Evolutionary conservation across 2,329 filamentous ascomycete genomes (phyloP), one percentile per base, ranked within the genome.

Genomic region (Pestalotiopsis fici): DNA sequence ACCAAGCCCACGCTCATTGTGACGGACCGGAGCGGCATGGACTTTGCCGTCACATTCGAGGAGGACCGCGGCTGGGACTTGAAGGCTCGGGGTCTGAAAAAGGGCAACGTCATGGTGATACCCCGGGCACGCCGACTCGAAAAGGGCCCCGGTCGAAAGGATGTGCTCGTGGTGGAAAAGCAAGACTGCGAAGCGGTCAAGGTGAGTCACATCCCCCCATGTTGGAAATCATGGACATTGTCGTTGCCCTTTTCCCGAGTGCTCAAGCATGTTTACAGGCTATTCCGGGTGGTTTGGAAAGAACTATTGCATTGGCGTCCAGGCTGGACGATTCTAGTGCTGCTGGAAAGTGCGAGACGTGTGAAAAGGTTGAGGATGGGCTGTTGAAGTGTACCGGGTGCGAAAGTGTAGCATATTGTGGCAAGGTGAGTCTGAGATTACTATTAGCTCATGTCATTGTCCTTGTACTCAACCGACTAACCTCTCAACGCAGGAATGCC

Each of bases 1-100:
- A 85, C 79, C 23, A 82, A 85, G 69, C 83, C 84, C 5, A 86
- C 84, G 3, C 78, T 85, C 1, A 81, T 85, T 64, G 78, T 79
- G 21, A 74, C 76, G 39, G 84, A 86, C 76, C 74, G 78, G 43
- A 69, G 72, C 54, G 75, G 77, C 54, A 70, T 73, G 23, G 76
- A 81, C 39, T 85, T 85, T 69, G 83, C 83, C 2, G 76, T 86
- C 7, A 80, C 82, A 0, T 86, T 84, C 66, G 81, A 82, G 66
- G 81, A 82, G 67, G 81, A 82, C 37, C 69, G 74, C 27, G 78
- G 70, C 11, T 74, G 78, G 47, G 78, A 77, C 68, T 74, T 78
- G 6, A 66, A 66, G 57, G 64, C 15, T 11, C 72, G 69, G 72
- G 79, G 75, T 59, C 83, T 83, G 60, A 75, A 76, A 37, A 81